These are phyloP conservation scores for Pseudomassariella vexata DNA, from an alignment of 2,329 filamentous ascomycete species.

Conservation along the genomic window DNA sequence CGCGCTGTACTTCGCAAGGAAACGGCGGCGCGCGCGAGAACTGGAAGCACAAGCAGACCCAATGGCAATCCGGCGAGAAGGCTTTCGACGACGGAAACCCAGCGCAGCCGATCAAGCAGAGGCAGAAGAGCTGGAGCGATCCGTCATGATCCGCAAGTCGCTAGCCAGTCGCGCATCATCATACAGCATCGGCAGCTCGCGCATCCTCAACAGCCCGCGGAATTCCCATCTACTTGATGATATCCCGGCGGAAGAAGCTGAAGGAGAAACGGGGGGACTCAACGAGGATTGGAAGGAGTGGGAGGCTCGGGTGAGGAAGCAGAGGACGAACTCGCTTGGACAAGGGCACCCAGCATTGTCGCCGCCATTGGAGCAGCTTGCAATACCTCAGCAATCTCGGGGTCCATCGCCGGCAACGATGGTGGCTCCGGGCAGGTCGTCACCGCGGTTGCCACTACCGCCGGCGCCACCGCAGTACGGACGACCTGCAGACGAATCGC, in stretches of 20 bases:
- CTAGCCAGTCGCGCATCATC: conserved; percentile 20
- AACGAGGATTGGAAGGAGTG: conserved; percentile 31
- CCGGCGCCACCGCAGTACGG: not conserved
- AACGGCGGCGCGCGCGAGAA: conserved; percentile 9
- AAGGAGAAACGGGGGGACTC: conserved; percentile 18
- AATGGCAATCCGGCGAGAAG: conserved; percentile 1
- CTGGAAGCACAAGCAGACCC: conserved; percentile 1
- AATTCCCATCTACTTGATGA: conserved; percentile 5
- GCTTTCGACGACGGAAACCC: conserved; percentile 9
- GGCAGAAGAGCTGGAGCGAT: conserved; percentile 20
- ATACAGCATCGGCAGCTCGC: conserved; percentile 5
- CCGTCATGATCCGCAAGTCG: conserved; percentile 25
- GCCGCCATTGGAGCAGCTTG: conserved; percentile 10
- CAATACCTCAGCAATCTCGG: conserved; percentile 13
- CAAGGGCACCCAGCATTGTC: conserved; percentile 21
- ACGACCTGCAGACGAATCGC: too few relatives aligned
- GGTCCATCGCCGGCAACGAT: conserved; percentile 11
- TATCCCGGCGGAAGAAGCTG: conserved; percentile 10
- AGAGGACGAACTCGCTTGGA: conserved; percentile 17
- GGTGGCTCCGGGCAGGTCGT: too few relatives aligned
- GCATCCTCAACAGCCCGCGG: conserved; percentile 7
- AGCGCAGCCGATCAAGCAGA: conserved; percentile 13
- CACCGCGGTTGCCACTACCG: not conserved
- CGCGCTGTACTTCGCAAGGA: conserved; percentile 12
- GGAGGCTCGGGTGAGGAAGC: conserved; percentile 28